These are phyloP conservation scores for Phalaenopsis hybrid DNA, from an alignment of 116 monocot species.

Conservation along the genomic window DNA sequence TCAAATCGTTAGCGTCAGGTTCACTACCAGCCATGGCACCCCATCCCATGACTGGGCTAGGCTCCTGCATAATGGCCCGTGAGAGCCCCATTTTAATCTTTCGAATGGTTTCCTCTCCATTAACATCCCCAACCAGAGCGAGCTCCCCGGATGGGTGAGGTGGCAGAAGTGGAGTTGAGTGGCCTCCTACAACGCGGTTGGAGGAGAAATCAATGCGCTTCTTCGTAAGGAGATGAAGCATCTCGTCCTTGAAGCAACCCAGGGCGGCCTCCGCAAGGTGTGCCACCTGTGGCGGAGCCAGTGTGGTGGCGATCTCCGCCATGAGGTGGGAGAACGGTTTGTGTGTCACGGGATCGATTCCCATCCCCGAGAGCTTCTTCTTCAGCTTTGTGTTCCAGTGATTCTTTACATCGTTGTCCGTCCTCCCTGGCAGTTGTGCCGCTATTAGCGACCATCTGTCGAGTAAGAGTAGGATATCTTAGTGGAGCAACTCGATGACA, in stretches of 20 bases:
- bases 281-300: conserved; percentile 77
- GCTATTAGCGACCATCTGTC: conserved; percentile 88
- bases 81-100: conserved; percentile 68
- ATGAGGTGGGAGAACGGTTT: conserved; percentile 97
- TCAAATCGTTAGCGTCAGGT: conserved; percentile 14
- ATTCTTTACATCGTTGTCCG: conserved; percentile 97
- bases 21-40: conserved; percentile 4
- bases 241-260: conserved; percentile 98
- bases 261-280: conserved; percentile 93
- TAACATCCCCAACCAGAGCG: not conserved
- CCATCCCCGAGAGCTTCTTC: conserved; percentile 92
- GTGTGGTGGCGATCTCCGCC: conserved; percentile 91
- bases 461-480: not conserved
- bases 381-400: conserved; percentile 99
- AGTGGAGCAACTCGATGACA: too few species aligned
- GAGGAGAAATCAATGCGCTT: conserved; percentile 35
- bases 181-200: not conserved
- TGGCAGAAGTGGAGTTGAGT: not conserved
- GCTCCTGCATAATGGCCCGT: conserved; percentile 55
- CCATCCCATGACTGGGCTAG: conserved; percentile 23
- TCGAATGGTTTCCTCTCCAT: conserved; percentile 50
- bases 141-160: not conserved
- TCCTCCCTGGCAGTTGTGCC: conserved; percentile 76
- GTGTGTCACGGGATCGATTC: conserved; percentile 95
- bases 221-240: conserved; percentile 90